Percentiles rank a stretch among this genome's conserved stretches.
phyloP scores from a whole-genome alignment of 2,329 filamentous ascomycete species.

The Aureobasidium sp. region DNA sequence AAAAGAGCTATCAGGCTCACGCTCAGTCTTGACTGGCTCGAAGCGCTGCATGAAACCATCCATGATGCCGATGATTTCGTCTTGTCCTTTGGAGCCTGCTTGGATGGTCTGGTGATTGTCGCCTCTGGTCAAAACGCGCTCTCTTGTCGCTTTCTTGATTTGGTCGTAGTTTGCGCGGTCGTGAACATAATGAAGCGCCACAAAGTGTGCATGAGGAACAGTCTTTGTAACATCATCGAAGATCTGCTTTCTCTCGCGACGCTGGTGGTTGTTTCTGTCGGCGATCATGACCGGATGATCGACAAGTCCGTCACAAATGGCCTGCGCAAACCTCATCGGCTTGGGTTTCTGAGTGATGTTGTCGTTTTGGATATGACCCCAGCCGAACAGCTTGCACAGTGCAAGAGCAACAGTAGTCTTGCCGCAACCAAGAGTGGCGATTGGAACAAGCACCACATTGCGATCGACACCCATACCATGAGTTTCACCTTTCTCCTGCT shows the following conservation, averaged over 20 bases:
- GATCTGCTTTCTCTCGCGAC: constrained; percentile 79
- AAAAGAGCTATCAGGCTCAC: constrained; percentile 71
- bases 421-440: constrained; percentile 91
- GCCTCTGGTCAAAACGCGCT: constrained; percentile 74
- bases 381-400: constrained; percentile 73
- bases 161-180: constrained; percentile 58
- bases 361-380: constrained; percentile 95
- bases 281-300: constrained; percentile 70
- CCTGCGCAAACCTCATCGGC: constrained; percentile 68
- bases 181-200: constrained; percentile 86
- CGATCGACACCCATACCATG: constrained; percentile 50
- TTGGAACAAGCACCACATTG: constrained; percentile 77
- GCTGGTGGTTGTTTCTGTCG: constrained; percentile 90
- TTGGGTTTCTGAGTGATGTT: constrained; percentile 78
- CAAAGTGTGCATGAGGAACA: constrained; percentile 59
- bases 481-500: constrained; percentile 50
- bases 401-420: constrained; percentile 90
- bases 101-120: constrained; percentile 98
- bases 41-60: constrained; percentile 85
- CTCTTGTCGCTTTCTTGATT: constrained; percentile 67
- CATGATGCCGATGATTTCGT: constrained; percentile 85
- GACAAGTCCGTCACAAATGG: constrained; percentile 58
- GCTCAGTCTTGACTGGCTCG: constrained; percentile 62
- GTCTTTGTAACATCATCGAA: constrained; percentile 65
- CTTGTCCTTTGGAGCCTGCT: constrained; percentile 61